Evolutionary conservation across 768 basidiomycete species (phyloP).

Genomic region (Termitomyces sp.): DNA sequence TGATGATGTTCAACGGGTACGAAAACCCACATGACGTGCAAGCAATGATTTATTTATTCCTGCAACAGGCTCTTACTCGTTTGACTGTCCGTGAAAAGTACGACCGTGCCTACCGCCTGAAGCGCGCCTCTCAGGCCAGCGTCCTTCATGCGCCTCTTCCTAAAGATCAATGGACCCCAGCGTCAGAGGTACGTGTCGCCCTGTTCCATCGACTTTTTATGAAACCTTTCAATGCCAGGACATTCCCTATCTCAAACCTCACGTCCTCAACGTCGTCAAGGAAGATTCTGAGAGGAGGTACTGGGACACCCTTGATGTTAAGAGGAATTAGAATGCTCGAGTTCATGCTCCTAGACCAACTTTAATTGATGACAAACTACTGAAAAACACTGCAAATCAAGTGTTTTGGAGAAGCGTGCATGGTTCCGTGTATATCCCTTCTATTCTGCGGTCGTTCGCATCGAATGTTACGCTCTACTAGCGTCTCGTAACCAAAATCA

Average conservation of each 20-base stretch:
- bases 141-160: slow-evolving; percentile 78
- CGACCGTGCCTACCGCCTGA: slow-evolving; percentile 89
- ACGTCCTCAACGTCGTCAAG: slow-evolving; percentile 65
- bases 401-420: neutral
- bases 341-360: neutral
- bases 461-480: neutral
- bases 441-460: neutral
- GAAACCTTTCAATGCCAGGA: slow-evolving; percentile 52
- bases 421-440: neutral
- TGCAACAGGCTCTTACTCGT: slow-evolving; percentile 72
- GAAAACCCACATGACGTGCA: slow-evolving; percentile 15
- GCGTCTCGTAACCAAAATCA: too few species aligned
- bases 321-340: slow-evolving; percentile 52
- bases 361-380: slow-evolving; percentile 1
- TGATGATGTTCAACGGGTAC: slow-evolving; percentile 72
- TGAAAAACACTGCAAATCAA: neutral
- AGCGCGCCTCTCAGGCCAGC: slow-evolving; percentile 76
- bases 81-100: slow-evolving; percentile 77
- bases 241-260: slow-evolving; percentile 80
- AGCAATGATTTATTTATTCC: slow-evolving; percentile 4
- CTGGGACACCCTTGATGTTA: slow-evolving; percentile 80
- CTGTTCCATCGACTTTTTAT: slow-evolving; percentile 1
- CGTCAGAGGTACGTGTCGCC: slow-evolving; percentile 59
- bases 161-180: slow-evolving; percentile 75
- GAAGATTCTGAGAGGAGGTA: slow-evolving; percentile 75